Conservation (phyloP, 2,329 filamentous ascomycete genomes). For the Neofusicoccum kwambonambiense region DNA sequence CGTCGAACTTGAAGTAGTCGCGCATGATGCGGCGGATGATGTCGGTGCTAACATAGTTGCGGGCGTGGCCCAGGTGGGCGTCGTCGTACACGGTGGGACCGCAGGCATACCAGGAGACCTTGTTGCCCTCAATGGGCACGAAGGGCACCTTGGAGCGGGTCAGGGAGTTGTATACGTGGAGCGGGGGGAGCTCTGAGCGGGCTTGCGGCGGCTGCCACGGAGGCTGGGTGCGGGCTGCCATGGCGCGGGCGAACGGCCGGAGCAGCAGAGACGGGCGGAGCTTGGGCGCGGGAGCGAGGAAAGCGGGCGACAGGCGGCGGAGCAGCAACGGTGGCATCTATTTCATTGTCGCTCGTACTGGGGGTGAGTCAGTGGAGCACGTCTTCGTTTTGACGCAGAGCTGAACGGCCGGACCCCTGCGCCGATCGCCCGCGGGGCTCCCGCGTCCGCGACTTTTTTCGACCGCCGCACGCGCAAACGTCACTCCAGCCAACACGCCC, state of each 20-base stretch:
- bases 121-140: constrained; percentile 66
- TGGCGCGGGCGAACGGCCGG: constrained; percentile 30
- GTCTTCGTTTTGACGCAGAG: constrained; percentile 3
- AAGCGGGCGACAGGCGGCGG: constrained; percentile 17
- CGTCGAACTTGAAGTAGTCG: constrained; percentile 79
- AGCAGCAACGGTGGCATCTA: constrained; percentile 20
- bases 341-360: constrained; percentile 12
- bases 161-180: constrained; percentile 80
- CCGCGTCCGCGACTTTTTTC: constrained; percentile 15
- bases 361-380: constrained; percentile 11
- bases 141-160: constrained; percentile 73
- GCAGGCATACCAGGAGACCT: constrained; percentile 85
- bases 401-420: constrained; percentile 1
- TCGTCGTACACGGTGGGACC: constrained; percentile 81
- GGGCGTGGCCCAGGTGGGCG: constrained; percentile 76
- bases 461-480: background rate
- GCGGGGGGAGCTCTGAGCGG: constrained; percentile 45
- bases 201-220: constrained; percentile 38
- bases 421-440: constrained; percentile 16
- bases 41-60: constrained; percentile 89
- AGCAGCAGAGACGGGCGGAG: constrained; percentile 15
- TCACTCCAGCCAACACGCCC: background rate
- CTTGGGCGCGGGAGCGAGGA: constrained; percentile 24
- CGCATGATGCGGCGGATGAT: constrained; percentile 79
- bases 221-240: constrained; percentile 37